Base-by-base conservation (phyloP, 257 asterid genomes). In the Thymus quinquecostatus region DNA sequence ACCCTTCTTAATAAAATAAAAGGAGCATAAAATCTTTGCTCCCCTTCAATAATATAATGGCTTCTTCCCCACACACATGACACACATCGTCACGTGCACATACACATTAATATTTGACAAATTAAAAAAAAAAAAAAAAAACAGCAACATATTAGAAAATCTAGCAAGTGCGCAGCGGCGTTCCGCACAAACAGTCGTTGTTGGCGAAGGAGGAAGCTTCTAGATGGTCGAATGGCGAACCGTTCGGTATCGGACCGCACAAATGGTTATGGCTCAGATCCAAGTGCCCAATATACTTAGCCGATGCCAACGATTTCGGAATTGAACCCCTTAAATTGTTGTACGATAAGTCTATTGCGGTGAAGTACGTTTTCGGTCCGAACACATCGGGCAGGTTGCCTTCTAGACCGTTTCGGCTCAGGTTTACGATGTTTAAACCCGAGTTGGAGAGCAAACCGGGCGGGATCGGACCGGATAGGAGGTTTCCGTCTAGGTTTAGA, bases 131-230 rank as follows among this genome's bases (percentile, higher is more conserved):
- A 14, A 43, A 38, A 38, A 6, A 38, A 38, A 38, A 38, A 2
- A 6, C 44, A 38, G 44, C 6, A 38, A 6, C 6, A 6, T 38
- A 38, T 38, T 6, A 7, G 6, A 7, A 10, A 4, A 6, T 56
- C 9, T 47, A 85, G 75, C 89, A 88, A 68, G 90, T 87, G 5
- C 68, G 85, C 55, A 84, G 69, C 8, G 98, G 98, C 56, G 82
- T 89, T 30, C 98, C 97, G n/a, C 98, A 94, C 60, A 94, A 68
- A 68, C 98, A 94, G 57, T 87, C 96, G 34, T 94, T 94, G 76
- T 91, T 83, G 75, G 88, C 87, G 68, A 94, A 91, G 1, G 96
- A 91, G 0, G 98, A 82, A 0, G 91, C 95, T 30, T 86, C 96
- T 2, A 94, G 91, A 71, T 84, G 98, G 71, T 94, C 96, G 61